phyloP scores from a whole-genome alignment of 768 basidiomycete species.

The Russula foetens region DNA sequence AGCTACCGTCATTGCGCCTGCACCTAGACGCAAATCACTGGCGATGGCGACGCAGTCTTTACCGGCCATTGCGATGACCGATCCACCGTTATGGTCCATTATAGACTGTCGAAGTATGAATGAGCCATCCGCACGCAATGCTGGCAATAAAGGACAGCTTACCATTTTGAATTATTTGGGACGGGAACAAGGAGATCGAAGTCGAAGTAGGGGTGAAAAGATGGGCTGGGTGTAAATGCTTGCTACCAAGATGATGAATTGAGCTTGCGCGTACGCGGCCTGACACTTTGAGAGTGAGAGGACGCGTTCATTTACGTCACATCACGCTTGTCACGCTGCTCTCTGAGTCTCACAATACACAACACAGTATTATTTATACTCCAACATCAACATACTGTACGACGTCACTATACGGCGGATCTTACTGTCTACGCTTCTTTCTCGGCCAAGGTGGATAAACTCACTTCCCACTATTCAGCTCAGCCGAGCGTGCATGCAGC shows the following conservation, averaged over 20 bases:
- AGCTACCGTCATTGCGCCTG: constrained; percentile 77
- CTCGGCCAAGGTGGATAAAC: too few species aligned
- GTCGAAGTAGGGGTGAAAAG: too few species aligned
- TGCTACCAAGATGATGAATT: too few species aligned
- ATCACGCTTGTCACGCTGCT: background rate
- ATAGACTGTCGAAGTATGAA: constrained; percentile 51
- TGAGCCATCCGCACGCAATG: background rate
- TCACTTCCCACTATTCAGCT: constrained; percentile 30
- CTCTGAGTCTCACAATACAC: too few species aligned
- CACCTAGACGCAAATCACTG: constrained; percentile 86
- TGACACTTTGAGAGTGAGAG: too few species aligned
- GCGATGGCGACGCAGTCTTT: constrained; percentile 99
- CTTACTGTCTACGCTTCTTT: background rate
- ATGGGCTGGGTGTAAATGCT: background rate
- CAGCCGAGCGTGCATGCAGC: constrained; percentile 37
- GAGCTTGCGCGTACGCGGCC: constrained; percentile 9
- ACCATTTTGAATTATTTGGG: constrained; percentile 15
- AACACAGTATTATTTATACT: too few species aligned
- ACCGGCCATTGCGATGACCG: constrained; percentile 98
- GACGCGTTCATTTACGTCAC: constrained; percentile 8
- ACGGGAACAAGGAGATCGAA: background rate
- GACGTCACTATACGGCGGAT: too few species aligned
- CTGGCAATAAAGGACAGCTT: background rate
- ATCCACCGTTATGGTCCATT: constrained; percentile 94
- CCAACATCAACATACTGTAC: too few species aligned